Percentiles rank a stretch among this genome's conserved stretches.
Conservation (phyloP, 441 rosid genomes). For the Pelargonium australe region DNA sequence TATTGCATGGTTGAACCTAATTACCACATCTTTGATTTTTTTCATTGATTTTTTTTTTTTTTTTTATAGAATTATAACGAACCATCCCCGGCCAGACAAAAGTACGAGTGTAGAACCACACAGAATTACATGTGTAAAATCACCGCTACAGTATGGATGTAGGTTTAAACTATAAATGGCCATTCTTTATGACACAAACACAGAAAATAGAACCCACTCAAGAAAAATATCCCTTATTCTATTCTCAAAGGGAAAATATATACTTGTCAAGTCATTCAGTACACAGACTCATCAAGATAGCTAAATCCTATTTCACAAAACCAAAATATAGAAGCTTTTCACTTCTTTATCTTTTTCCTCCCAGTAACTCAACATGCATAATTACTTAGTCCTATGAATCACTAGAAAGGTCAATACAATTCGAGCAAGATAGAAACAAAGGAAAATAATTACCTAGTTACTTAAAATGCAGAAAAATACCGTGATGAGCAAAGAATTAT, state of each 20-base stretch:
- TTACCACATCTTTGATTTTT: no score
- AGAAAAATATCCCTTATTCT: not conserved
- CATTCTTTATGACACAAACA: no score
- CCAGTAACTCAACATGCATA: no score
- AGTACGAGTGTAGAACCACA: not conserved
- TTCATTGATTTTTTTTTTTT: no score
- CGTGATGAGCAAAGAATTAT: slow-evolving; percentile 13
- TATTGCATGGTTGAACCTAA: not conserved
- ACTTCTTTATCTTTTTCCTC: no score
- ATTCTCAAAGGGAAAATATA: not conserved
- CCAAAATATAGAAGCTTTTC: not conserved
- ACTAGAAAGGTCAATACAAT: not conserved
- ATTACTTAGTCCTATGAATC: not conserved
- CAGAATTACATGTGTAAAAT: not conserved
- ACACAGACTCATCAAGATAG: not conserved
- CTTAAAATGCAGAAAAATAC: slow-evolving; percentile 11
- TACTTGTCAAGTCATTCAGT: not conserved
- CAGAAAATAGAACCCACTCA: not conserved
- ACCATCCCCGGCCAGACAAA: not conserved
- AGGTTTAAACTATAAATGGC: no score
- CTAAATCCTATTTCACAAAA: not conserved
- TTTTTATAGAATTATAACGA: no score
- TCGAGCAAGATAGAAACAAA: not conserved
- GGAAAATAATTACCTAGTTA: not conserved
- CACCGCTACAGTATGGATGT: not conserved